A percentile compares a stretch with the other conserved stretches of the same genome.
phyloP scores from a whole-genome alignment of 352 stramenopile genomes.

The Pythium phragmitis region DNA sequence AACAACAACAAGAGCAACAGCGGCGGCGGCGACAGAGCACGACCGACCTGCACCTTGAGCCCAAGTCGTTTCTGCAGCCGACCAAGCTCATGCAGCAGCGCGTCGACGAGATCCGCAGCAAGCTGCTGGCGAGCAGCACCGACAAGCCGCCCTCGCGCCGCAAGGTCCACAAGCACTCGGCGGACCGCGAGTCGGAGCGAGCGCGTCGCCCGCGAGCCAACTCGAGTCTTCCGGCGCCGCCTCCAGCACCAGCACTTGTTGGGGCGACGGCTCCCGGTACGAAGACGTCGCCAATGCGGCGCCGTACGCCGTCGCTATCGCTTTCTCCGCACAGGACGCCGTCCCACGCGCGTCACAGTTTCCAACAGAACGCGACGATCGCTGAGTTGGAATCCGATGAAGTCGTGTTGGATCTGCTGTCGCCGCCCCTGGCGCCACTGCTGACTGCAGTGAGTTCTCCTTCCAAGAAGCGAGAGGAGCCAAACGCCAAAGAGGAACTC shows the following conservation, averaged over 20 bases:
- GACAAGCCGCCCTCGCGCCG: neutral
- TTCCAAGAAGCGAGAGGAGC: neutral
- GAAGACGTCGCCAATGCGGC: neutral
- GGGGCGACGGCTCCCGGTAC: too few relatives aligned
- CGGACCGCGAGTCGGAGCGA: neutral
- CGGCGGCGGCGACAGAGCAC: too few relatives aligned
- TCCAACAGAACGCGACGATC: neutral
- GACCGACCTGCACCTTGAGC: conserved; percentile 30
- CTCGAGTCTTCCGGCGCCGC: neutral
- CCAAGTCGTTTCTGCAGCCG: conserved; percentile 61
- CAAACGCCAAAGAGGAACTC: neutral
- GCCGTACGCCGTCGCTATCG: conserved; percentile 11
- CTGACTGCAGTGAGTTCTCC: neutral
- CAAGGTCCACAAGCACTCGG: neutral
- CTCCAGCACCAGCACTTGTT: neutral
- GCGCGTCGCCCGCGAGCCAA: conserved; percentile 6
- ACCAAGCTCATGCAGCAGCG: conserved; percentile 43
- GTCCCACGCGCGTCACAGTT: neutral
- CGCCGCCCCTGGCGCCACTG: conserved; percentile 18
- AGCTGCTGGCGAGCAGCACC: neutral
- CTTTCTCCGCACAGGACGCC: conserved; percentile 2
- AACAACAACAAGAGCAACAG: conserved; percentile 20
- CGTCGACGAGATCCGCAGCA: conserved; percentile 16
- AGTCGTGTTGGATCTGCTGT: conserved; percentile 28
- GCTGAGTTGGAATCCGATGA: neutral